phyloP scores from a whole-genome alignment of 768 basidiomycete species.

The Tephrocybe sp. region DNA sequence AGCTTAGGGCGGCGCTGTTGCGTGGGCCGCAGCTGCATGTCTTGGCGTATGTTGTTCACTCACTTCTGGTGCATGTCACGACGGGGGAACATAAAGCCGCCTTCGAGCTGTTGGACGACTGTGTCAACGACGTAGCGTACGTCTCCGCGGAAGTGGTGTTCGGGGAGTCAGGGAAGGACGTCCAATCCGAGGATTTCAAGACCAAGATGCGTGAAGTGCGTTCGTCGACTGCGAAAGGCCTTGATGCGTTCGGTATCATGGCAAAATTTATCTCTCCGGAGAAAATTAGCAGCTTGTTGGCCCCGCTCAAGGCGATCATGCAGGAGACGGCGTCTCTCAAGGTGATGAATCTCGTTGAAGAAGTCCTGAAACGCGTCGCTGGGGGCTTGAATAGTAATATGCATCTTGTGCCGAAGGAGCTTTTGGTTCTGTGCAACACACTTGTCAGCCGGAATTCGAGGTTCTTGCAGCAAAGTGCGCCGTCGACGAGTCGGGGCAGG shows the following conservation, averaged over 20 bases:
- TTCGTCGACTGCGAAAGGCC: constrained; percentile 74
- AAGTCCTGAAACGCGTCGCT: constrained; percentile 80
- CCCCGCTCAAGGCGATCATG: constrained; percentile 81
- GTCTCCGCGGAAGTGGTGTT: constrained; percentile 90
- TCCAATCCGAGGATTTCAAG: constrained; percentile 86
- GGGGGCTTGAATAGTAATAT: constrained; percentile 83
- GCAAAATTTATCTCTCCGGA: constrained; percentile 76
- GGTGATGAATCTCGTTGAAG: constrained; percentile 82
- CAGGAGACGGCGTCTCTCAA: constrained; percentile 79
- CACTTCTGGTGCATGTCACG: constrained; percentile 79
- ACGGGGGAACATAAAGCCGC: constrained; percentile 47
- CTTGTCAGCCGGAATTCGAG: constrained; percentile 87
- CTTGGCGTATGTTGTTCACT: constrained; percentile 80
- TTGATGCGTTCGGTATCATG: constrained; percentile 82
- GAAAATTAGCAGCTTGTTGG: constrained; percentile 72
- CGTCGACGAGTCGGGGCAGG: constrained; percentile 30
- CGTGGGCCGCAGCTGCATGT: constrained; percentile 96
- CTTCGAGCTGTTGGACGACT: constrained; percentile 69
- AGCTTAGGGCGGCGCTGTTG: constrained; percentile 78
- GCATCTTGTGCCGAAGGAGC: constrained; percentile 62
- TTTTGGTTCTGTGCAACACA: constrained; percentile 83
- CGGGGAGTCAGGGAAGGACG: constrained; percentile 89
- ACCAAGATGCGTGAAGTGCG: constrained; percentile 93
- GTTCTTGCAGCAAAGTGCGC: constrained; percentile 67
- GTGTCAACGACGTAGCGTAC: constrained; percentile 75